Evolutionary conservation across 768 basidiomycete genomes (phyloP).

Genomic region (Russula dissimulans): DNA sequence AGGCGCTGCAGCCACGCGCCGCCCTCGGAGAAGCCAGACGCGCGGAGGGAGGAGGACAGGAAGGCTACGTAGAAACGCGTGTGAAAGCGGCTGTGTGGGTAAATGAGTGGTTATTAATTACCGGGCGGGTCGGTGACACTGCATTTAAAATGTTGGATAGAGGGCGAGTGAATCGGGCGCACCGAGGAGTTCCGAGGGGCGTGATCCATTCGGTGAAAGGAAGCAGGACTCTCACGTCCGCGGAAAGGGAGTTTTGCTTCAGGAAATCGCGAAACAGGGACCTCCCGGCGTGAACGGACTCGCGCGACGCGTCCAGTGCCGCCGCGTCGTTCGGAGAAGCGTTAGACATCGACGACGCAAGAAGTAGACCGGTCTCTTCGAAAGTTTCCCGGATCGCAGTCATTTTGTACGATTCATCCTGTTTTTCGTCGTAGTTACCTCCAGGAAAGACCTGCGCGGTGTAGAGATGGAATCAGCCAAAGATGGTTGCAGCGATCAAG

Average conservation of each 20-base stretch:
- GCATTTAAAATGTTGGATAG: too few species aligned
- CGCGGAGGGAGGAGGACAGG: constrained; percentile 36
- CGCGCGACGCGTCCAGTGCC: constrained; percentile 44
- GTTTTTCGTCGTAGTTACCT: constrained; percentile 53
- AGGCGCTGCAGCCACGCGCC: constrained; percentile 44
- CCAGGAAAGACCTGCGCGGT: constrained; percentile 66
- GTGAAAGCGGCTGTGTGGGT: constrained; percentile 49
- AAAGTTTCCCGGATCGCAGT: constrained; percentile 73
- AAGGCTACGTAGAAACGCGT: constrained; percentile 64
- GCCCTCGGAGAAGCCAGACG: constrained; percentile 34
- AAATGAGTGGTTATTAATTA: too few species aligned
- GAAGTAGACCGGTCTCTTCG: constrained; percentile 61
- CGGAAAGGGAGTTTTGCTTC: constrained; percentile 32
- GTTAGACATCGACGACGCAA: constrained; percentile 35
- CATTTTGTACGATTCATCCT: constrained; percentile 46
- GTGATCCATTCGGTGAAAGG: constrained; percentile 74
- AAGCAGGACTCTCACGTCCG: constrained; percentile 40
- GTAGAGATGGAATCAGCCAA: background rate
- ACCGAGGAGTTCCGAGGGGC: constrained; percentile 47
- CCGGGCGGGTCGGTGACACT: too few species aligned
- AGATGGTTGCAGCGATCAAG: background rate
- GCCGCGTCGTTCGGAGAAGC: constrained; percentile 21
- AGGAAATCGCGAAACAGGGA: constrained; percentile 47
- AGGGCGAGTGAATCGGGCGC: constrained; percentile 10
- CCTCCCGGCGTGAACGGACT: constrained; percentile 45